Base-by-base conservation (phyloP, 148 eudicot genomes). In the Fagopyrum tataricum region DNA sequence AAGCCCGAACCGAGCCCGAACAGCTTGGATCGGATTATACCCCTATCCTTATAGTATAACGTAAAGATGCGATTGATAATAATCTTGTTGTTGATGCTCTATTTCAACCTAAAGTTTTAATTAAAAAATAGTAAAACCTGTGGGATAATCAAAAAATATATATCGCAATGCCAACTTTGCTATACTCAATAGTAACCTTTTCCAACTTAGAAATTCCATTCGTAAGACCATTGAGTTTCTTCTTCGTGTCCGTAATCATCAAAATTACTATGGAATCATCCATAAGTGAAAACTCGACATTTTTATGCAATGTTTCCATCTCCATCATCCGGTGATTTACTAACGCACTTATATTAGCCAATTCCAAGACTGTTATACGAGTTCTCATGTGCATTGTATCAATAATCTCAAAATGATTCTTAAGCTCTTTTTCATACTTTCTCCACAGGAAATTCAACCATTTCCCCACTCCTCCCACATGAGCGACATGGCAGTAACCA, bases 401-500 rank as follows among this genome's bases (percentile, higher is more conserved):
- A 7, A 86, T 49, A 20, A 91, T 68, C 62, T 88, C 92, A 80
- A 73, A 76, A 59, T 91, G 85, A 37, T 61, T 83, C 77, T 68
- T 87, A 67, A 88, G 69, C 46, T 85, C 91, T 9, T 49, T 81
- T 76, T 88, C 93, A 49, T 78, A 89, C 77, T 90, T 89, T 26
- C 74, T 85, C 97, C 97, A 86, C 10, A 94, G 73, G 2, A 91
- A 82, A 71, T 87, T 88, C 48, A 94, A 55, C 98, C 98, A 91
- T 23, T 74, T 88, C 78, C 98, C 98, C 80, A 91, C 82, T 0
- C 91, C 83, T 39, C 96, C 98, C 74, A 89, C 53, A 0, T 96
- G 96, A 55, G 89, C 88, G 96, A 76, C 3, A 91, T 88, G 1
- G 93, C 97, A 11, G 97, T 93, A 4, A 91, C 89, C 75, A 94